Conservation (phyloP, 108 stramenopile genomes). For the Cyclotella atomus region DNA sequence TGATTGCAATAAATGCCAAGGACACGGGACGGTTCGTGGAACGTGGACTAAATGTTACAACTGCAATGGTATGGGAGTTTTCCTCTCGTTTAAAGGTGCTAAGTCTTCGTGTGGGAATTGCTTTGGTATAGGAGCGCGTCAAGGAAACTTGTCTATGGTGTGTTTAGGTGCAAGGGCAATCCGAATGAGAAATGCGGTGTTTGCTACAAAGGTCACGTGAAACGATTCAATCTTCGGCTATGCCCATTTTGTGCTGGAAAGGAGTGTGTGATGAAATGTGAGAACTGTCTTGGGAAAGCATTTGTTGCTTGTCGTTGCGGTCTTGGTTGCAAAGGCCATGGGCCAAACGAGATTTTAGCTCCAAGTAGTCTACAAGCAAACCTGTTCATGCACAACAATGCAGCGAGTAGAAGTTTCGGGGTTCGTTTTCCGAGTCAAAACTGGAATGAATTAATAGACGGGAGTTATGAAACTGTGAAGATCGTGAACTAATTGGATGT, state of each 20-base stretch:
- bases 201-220: neutral
- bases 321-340: neutral
- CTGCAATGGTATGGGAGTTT: neutral
- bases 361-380: neutral
- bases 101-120: neutral
- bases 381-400: too few species aligned
- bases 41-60: conserved; percentile 1
- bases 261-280: neutral
- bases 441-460: too few species aligned
- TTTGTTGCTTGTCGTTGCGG: neutral
- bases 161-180: neutral
- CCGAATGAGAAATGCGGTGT: neutral
- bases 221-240: neutral
- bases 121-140: neutral
- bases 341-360: neutral
- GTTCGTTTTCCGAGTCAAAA: too few species aligned
- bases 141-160: neutral
- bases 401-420: too few species aligned
- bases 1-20: neutral
- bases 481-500: too few species aligned
- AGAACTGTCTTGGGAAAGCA: neutral
- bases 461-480: too few species aligned
- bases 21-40: neutral
- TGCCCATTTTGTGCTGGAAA: neutral
- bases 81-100: neutral